phyloP scores from a whole-genome alignment of 192 early-diverging fungal species.

The Obelidium mucronatum region DNA sequence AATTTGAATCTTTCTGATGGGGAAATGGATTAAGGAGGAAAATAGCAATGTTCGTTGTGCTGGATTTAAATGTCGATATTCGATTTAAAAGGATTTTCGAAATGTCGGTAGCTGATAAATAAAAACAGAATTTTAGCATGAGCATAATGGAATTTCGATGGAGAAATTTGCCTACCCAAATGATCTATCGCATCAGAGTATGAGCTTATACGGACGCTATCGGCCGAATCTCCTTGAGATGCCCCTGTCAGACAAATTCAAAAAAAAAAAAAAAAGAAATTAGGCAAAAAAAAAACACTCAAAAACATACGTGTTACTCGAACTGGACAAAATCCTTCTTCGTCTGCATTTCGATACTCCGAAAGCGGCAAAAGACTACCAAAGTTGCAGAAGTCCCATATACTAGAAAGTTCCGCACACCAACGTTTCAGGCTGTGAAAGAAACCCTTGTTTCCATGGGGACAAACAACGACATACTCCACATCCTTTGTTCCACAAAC shows the following conservation, averaged over 20 bases:
- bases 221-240: constrained; percentile 7
- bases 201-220: background rate
- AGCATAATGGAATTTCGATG: no score
- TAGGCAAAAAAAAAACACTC: background rate
- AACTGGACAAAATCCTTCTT: background rate
- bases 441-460: background rate
- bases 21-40: constrained; percentile 31
- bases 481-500: constrained; percentile 21
- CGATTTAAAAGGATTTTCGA: background rate
- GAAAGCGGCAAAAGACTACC: background rate
- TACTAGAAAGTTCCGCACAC: constrained; percentile 13
- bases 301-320: background rate
- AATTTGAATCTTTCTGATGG: background rate
- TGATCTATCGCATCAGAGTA: constrained; percentile 1
- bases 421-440: constrained; percentile 8
- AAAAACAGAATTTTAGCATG: no score
- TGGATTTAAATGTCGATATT: no score
- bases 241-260: background rate
- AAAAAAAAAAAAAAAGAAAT: background rate
- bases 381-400: constrained; percentile 31
- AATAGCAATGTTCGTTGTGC: background rate
- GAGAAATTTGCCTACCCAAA: background rate
- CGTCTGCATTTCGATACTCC: constrained; percentile 3
- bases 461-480: constrained; percentile 13
- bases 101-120: background rate